These are phyloP conservation scores for Dichomitus squalens DNA, from an alignment of 1,284 basidiomycete genomes.

Conservation along the genomic window DNA sequence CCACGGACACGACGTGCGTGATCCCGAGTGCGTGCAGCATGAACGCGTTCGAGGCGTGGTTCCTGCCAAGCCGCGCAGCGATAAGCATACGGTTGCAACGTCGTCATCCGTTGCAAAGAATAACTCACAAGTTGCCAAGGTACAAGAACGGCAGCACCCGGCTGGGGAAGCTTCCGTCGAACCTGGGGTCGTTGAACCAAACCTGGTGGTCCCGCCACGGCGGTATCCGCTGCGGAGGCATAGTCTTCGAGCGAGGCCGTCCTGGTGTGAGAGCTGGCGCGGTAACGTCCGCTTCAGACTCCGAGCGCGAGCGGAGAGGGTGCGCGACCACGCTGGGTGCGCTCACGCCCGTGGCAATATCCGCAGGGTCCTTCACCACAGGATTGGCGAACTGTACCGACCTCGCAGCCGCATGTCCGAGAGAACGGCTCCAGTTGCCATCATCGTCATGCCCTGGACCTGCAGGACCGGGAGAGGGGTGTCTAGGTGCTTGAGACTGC, in stretches of 20 bases:
- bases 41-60: slow-evolving; percentile 92
- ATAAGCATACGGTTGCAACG: background rate
- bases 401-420: slow-evolving; percentile 42
- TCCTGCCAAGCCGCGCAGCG: slow-evolving; percentile 48
- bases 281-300: slow-evolving; percentile 19
- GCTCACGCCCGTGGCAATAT: slow-evolving; percentile 6
- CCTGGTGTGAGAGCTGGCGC: slow-evolving; percentile 22
- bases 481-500: background rate
- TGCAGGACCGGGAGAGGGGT: slow-evolving; percentile 5
- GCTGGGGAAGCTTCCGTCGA: slow-evolving; percentile 96
- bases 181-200: slow-evolving; percentile 92
- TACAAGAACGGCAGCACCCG: slow-evolving; percentile 94
- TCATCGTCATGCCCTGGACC: slow-evolving; percentile 12
- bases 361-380: slow-evolving; percentile 6
- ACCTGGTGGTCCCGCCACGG: slow-evolving; percentile 72
- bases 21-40: slow-evolving; percentile 97
- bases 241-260: slow-evolving; percentile 70
- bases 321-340: slow-evolving; percentile 27
- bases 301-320: slow-evolving; percentile 23
- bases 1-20: slow-evolving; percentile 96
- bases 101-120: slow-evolving; percentile 12
- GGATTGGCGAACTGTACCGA: slow-evolving; percentile 52
- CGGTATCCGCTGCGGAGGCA: slow-evolving; percentile 67
- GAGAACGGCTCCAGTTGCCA: slow-evolving; percentile 16
- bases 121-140: slow-evolving; percentile 87